Base-by-base conservation (phyloP, 202 grass and related monocot species). In the Carex sylvatica region DNA sequence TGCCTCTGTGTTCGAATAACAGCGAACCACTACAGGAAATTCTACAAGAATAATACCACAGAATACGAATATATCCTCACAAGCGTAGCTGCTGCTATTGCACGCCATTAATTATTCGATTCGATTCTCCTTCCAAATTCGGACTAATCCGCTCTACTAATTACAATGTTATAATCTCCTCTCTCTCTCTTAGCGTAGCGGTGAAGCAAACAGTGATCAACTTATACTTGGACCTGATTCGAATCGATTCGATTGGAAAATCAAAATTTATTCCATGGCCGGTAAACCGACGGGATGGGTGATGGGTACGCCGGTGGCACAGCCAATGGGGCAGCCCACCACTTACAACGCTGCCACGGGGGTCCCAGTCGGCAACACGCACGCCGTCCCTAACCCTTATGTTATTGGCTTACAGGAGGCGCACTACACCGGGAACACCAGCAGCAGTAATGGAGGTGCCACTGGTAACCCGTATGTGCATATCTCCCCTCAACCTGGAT, bases 391-490 rank as follows among this genome's bases (percentile, higher is more conserved):
- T 55, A 84, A 88, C 33, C 65, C 78, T 20, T 87, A 84, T 38
- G 85, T 87, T 15, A 74, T 89, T 24, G 61, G 90, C 47, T 78
- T 83, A 61, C 83, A 87, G 19, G 28, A 81, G 46, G 81, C 65
- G 26, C 61, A 55, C 78, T 81, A 70, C 60, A 59, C 58, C 7
- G 54, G 38, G 67, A 53, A 8, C 55, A 65, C 65, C 28, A 42
- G 68, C 52, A 16, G 19, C 56, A 84, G 87, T 88, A 80, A 78
- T 86, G 87, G 87, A 78, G 75, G 70, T 2, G 83, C 74, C 13
- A 2, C 30, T 53, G 40, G 54, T 49, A 93, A 99, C 73, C 93
- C 96, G 44, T 99, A 99, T 86, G 93, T 99, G 51, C 59, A 88
- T 16, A 85, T 89, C 62, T 88, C 91, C 46, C 74, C 88, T 80